These are phyloP conservation scores for Cardamine occulta DNA, from an alignment of 345 rosid genomes.

Conservation along the genomic window DNA sequence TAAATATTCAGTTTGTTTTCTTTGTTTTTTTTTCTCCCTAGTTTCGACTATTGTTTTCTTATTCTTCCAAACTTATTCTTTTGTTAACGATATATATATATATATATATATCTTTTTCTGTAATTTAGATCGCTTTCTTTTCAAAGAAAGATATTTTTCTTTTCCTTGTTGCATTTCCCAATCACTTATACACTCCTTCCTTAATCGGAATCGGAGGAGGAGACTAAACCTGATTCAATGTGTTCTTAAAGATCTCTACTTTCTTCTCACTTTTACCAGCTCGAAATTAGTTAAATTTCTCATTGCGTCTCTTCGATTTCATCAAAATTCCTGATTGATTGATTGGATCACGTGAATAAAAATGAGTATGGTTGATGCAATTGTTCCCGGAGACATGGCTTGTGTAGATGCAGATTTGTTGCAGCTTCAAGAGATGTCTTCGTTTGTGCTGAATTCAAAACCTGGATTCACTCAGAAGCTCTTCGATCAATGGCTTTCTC, in stretches of 20 bases:
- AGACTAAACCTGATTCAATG: neutral
- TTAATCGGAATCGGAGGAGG: neutral
- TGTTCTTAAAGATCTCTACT: neutral
- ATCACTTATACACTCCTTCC: neutral
- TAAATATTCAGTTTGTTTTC: too few relatives aligned
- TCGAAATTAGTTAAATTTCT: neutral
- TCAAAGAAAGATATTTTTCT: too few relatives aligned
- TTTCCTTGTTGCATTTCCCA: neutral
- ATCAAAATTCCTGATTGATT: slow-evolving; percentile 14
- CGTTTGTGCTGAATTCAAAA: slow-evolving; percentile 68
- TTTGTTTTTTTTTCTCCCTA: too few relatives aligned
- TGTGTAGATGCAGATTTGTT: slow-evolving; percentile 77
- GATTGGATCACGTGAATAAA: slow-evolving; percentile 35
- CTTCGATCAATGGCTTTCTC: slow-evolving; percentile 94
- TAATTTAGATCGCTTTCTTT: neutral
- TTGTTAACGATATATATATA: neutral
- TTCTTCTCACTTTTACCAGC: neutral
- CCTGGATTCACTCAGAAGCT: slow-evolving; percentile 76
- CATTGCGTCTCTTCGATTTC: slow-evolving; percentile 3
- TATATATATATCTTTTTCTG: too few relatives aligned
- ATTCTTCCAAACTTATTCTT: too few relatives aligned
- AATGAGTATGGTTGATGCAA: slow-evolving; percentile 49
- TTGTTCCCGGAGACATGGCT: slow-evolving; percentile 59
- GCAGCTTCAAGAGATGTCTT: slow-evolving; percentile 83
- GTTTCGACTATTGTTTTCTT: too few relatives aligned